Evolutionary conservation across 169 alveolate genomes (phyloP).

Genomic region (Neospora caninum): DNA sequence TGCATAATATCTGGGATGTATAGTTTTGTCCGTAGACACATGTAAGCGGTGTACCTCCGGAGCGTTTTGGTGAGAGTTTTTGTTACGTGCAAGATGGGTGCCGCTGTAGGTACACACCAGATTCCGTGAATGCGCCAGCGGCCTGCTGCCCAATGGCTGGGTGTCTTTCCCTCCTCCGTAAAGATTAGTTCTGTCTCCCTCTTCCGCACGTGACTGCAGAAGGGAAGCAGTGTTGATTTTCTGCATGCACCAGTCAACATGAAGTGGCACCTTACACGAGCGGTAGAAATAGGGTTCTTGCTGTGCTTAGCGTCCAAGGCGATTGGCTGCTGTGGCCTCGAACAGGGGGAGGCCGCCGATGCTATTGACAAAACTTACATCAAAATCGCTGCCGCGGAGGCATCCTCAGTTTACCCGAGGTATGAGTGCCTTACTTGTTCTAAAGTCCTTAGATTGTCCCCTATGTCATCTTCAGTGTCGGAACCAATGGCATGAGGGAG

Average conservation of each 20-base stretch:
- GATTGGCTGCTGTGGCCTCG: not conserved
- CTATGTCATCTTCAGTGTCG: slow-evolving; percentile 8
- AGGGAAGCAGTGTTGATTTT: not conserved
- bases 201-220: not conserved
- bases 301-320: not conserved
- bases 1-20: no score
- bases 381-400: slow-evolving; percentile 34
- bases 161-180: not conserved
- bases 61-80: no score
- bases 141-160: no score
- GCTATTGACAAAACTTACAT: slow-evolving; percentile 45
- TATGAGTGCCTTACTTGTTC: not conserved
- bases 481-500: slow-evolving; percentile 58
- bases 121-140: no score
- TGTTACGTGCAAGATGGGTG: no score
- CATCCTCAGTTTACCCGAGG: slow-evolving; percentile 53
- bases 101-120: no score
- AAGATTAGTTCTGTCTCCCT: not conserved
- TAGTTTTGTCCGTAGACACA: no score
- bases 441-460: not conserved
- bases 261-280: not conserved
- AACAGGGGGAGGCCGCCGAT: not conserved
- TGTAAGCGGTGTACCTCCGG: no score
- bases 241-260: not conserved
- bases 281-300: not conserved